These are phyloP conservation scores for Pterocarpus macrocarpus DNA, from an alignment of 306 rosid species.

Conservation along the genomic window DNA sequence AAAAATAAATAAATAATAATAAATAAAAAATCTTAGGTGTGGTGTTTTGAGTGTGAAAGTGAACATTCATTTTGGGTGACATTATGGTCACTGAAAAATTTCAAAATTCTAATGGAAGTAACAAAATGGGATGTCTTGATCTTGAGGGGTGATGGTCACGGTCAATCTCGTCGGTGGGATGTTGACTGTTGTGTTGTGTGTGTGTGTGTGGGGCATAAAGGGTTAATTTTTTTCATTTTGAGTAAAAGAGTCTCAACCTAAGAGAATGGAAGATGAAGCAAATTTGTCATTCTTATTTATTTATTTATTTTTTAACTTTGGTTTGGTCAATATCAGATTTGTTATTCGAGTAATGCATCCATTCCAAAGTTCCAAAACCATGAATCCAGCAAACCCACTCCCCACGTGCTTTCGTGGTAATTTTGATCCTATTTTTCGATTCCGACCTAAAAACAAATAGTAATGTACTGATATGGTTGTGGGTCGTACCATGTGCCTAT, in stretches of 20 bases:
- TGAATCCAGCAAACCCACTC: neutral
- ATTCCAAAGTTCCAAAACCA: neutral
- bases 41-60: neutral
- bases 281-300: neutral
- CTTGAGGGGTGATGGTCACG: neutral
- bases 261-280: neutral
- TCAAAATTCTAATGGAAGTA: neutral
- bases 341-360: constrained; percentile 36
- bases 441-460: neutral
- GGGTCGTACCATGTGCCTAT: constrained; percentile 28
- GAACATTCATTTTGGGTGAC: constrained; percentile 12
- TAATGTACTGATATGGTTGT: neutral
- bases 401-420: constrained; percentile 51
- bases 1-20: neutral
- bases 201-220: neutral
- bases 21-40: neutral
- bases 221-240: constrained; percentile 13
- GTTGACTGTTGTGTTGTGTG: neutral
- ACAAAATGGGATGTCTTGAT: neutral
- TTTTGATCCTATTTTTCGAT: neutral
- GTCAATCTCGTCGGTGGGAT: constrained; percentile 6
- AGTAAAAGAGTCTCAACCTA: neutral
- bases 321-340: constrained; percentile 2
- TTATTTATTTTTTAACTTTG: neutral
- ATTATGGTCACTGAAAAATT: neutral